Percentiles rank a stretch among this genome's conserved stretches.
Conservation (phyloP, 1,139 yeast genomes). For the Blastobotrys niveus region DNA sequence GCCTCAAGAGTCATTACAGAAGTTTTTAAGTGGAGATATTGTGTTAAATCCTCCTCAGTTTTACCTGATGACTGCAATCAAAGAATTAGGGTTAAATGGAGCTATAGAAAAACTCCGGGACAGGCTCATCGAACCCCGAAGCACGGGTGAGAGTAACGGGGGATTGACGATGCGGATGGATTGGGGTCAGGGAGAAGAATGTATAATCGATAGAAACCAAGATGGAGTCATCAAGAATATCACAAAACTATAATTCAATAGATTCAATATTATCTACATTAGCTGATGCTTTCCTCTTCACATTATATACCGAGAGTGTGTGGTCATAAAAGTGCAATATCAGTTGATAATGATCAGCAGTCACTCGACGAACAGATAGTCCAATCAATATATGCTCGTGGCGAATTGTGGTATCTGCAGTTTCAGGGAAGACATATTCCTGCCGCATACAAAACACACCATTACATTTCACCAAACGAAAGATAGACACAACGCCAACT, state of each 20-base stretch:
- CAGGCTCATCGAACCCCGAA: constrained; percentile 25
- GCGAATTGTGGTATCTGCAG: constrained; percentile 15
- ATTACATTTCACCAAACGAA: constrained; percentile 51
- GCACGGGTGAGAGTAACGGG: constrained; percentile 18
- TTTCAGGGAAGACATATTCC: constrained; percentile 45
- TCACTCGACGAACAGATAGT: constrained; percentile 20
- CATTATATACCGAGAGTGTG: neutral
- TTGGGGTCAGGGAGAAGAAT: constrained; percentile 32
- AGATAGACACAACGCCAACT: constrained; percentile 51
- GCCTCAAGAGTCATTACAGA: constrained; percentile 26
- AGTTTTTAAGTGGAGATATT: constrained; percentile 24
- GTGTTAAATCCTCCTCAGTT: constrained; percentile 33
- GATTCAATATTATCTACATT: neutral
- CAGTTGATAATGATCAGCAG: constrained; percentile 6
- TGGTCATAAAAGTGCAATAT: neutral
- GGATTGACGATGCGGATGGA: constrained; percentile 26
- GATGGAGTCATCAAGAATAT: constrained; percentile 23
- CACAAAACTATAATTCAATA: constrained; percentile 16
- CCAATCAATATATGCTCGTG: constrained; percentile 21
- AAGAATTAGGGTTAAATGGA: constrained; percentile 18
- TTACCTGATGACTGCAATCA: constrained; percentile 26
- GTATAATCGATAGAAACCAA: constrained; percentile 22
- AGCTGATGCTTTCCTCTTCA: constrained; percentile 2
- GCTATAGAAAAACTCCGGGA: constrained; percentile 19
- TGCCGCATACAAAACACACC: constrained; percentile 59